Evolutionary conservation across 2,329 filamentous ascomycete species (phyloP).

Genomic region (Niveomyces coronatus): DNA sequence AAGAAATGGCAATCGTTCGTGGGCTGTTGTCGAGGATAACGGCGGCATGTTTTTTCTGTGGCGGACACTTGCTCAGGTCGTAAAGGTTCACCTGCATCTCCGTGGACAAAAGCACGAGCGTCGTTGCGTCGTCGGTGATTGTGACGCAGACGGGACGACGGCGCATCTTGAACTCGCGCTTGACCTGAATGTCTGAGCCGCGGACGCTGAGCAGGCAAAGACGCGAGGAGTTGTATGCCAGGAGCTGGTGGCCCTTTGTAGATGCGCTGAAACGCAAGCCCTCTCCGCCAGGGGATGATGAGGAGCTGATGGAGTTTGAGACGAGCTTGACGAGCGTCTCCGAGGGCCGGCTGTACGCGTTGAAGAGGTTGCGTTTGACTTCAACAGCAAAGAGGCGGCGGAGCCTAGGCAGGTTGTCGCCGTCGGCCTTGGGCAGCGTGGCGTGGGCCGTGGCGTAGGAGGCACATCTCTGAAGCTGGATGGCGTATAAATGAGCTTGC

Average conservation of each 20-base stretch:
- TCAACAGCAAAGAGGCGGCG: slow-evolving; percentile 58
- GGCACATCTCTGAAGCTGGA: slow-evolving; percentile 51
- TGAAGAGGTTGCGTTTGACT: slow-evolving; percentile 67
- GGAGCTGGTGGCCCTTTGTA: slow-evolving; percentile 59
- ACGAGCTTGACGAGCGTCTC: slow-evolving; percentile 69
- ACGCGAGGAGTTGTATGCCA: slow-evolving; percentile 77
- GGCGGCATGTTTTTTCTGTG: slow-evolving; percentile 61
- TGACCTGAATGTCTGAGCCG: slow-evolving; percentile 48
- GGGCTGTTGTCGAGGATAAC: slow-evolving; percentile 71
- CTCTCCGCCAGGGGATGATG: slow-evolving; percentile 72
- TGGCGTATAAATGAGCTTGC: slow-evolving; percentile 50
- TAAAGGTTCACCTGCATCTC: slow-evolving; percentile 85
- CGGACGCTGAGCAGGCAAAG: slow-evolving; percentile 69
- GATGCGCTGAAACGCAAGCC: slow-evolving; percentile 79
- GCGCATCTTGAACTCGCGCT: slow-evolving; percentile 69
- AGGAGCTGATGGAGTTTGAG: slow-evolving; percentile 75
- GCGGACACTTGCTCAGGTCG: slow-evolving; percentile 52
- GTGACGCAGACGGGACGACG: slow-evolving; percentile 67
- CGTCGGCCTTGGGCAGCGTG: slow-evolving; percentile 26
- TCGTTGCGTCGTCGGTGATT: slow-evolving; percentile 65
- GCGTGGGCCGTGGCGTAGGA: slow-evolving; percentile 45
- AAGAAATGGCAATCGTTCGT: slow-evolving; percentile 68
- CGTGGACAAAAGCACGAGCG: slow-evolving; percentile 70
- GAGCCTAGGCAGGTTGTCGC: slow-evolving; percentile 46
- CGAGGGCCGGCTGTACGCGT: slow-evolving; percentile 60